phyloP scores from a whole-genome alignment of 208 protist genomes.

The Trypanosoma lewisi region DNA sequence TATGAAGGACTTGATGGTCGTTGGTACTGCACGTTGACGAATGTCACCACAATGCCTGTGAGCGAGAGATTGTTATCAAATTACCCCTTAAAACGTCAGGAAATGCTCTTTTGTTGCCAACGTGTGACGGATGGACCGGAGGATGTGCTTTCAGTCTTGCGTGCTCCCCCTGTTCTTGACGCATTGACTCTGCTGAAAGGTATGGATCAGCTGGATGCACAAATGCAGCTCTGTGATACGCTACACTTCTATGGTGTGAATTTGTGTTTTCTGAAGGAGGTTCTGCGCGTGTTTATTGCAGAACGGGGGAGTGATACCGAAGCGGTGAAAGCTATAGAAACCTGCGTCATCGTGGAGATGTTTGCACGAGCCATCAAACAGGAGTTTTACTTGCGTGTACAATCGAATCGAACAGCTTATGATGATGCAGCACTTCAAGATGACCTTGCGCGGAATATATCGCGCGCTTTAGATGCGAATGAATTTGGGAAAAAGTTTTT shows the following conservation, averaged over 20 bases:
- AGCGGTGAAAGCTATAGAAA: slow-evolving; percentile 22
- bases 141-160: slow-evolving; percentile 57
- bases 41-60: slow-evolving; percentile 15
- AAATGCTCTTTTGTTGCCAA: slow-evolving; percentile 60
- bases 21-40: slow-evolving; percentile 65
- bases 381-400: slow-evolving; percentile 43
- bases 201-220: slow-evolving; percentile 1
- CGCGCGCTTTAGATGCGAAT: slow-evolving; percentile 22
- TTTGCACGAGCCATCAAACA: slow-evolving; percentile 47
- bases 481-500: slow-evolving; percentile 21
- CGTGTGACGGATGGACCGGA: slow-evolving; percentile 46
- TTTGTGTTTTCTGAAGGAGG: slow-evolving; percentile 38
- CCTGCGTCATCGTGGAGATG: slow-evolving; percentile 39
- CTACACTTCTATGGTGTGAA: slow-evolving; percentile 55
- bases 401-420: slow-evolving; percentile 28
- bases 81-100: slow-evolving; percentile 64
- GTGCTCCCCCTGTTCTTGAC: slow-evolving; percentile 34
- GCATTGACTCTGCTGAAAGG: slow-evolving; percentile 23
- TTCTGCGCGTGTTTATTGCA: slow-evolving; percentile 21
- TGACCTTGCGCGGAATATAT: slow-evolving; percentile 27
- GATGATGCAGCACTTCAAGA: slow-evolving; percentile 30
- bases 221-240: slow-evolving; percentile 31
- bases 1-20: slow-evolving; percentile 78
- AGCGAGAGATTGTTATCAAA: not conserved
- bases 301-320: not conserved